Evolutionary conservation across 352 stramenopile species (phyloP).

Genomic region (Phytophthora hybrid): DNA sequence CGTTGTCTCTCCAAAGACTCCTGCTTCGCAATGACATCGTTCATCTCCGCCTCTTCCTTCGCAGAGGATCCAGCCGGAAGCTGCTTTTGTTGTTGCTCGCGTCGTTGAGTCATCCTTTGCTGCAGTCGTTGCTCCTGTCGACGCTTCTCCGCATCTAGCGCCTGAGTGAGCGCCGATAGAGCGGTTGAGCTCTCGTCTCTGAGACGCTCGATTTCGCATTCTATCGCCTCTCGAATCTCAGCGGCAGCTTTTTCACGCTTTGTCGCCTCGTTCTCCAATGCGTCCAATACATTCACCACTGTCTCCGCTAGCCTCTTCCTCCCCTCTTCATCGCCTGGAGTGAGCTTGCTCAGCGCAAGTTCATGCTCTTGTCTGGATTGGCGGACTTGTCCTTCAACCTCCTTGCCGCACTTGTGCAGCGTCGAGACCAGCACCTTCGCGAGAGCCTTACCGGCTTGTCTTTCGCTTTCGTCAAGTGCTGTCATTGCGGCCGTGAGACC

Average conservation of each 20-base stretch:
- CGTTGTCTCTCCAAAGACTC: constrained; percentile 27
- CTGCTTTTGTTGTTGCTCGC: constrained; percentile 32
- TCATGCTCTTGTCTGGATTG: constrained; percentile 33
- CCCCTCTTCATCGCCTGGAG: constrained; percentile 13
- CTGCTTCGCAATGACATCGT: constrained; percentile 33
- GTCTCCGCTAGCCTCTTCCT: background rate
- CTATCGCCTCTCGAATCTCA: constrained; percentile 10
- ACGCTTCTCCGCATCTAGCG: constrained; percentile 35
- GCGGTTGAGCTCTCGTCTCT: constrained; percentile 30
- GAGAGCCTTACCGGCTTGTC: constrained; percentile 14
- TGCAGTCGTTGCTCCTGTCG: constrained; percentile 38
- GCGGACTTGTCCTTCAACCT: constrained; percentile 26
- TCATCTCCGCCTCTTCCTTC: constrained; percentile 28
- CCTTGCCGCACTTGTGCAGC: constrained; percentile 28
- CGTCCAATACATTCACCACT: constrained; percentile 18
- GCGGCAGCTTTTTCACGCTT: constrained; percentile 7
- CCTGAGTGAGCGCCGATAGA: constrained; percentile 16
- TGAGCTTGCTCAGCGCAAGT: constrained; percentile 24
- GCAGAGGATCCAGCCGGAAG: constrained; percentile 19
- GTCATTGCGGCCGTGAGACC: constrained; percentile 18
- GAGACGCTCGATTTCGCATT: constrained; percentile 31
- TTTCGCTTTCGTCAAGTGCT: constrained; percentile 18
- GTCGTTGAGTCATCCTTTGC: constrained; percentile 35
- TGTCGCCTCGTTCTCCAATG: constrained; percentile 22
- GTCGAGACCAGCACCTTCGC: constrained; percentile 18